Conservation (phyloP, 352 stramenopile genomes). For the Pythium monospermum region DNA sequence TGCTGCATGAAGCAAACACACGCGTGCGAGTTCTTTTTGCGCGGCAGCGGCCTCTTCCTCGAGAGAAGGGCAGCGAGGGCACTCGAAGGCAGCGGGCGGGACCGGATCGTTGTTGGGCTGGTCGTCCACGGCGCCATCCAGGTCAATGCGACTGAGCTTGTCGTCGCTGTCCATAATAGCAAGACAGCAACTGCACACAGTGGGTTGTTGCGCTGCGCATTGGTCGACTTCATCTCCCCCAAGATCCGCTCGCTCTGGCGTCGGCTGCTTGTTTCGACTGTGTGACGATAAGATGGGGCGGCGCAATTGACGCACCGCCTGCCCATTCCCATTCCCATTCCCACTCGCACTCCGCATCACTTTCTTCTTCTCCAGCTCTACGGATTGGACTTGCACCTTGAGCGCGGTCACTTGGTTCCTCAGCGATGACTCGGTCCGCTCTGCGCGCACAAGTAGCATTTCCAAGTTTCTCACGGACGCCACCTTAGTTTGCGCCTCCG, state of each 20-base stretch:
- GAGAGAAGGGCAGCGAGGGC: slow-evolving; percentile 20
- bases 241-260: no score
- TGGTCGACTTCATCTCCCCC: no score
- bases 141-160: neutral
- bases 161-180: neutral
- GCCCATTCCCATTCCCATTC: slow-evolving; percentile 3
- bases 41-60: slow-evolving; percentile 19
- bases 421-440: slow-evolving; percentile 28
- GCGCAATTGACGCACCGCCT: no score
- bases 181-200: neutral
- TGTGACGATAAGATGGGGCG: no score
- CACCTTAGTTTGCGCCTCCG: slow-evolving; percentile 5
- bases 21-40: slow-evolving; percentile 22
- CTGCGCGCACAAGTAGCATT: slow-evolving; percentile 21
- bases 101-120: neutral
- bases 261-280: no score
- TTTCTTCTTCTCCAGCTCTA: slow-evolving; percentile 24
- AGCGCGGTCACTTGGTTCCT: slow-evolving; percentile 21
- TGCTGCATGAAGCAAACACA: slow-evolving; percentile 25
- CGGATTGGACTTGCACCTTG: slow-evolving; percentile 19
- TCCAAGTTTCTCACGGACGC: slow-evolving; percentile 20
- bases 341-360: neutral
- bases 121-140: neutral
- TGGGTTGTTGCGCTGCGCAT: neutral
- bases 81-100: no score